These are phyloP conservation scores for Aspergillus ibericus DNA, from an alignment of 2,329 filamentous ascomycete species.

Conservation along the genomic window DNA sequence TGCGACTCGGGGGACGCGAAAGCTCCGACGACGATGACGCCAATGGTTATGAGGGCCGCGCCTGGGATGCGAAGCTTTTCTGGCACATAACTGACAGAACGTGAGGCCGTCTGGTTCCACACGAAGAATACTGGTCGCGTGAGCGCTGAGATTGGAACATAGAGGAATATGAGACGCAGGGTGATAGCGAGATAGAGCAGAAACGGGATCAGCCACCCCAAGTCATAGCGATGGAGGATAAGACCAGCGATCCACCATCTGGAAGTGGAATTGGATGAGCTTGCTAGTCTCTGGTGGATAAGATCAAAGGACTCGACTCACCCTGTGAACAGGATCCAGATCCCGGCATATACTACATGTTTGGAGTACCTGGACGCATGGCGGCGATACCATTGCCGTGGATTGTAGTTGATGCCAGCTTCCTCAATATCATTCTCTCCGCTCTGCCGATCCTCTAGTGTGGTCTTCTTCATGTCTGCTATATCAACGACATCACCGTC, in stretches of 20 bases:
- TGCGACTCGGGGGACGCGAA: slow-evolving; percentile 69
- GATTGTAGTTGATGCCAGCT: slow-evolving; percentile 35
- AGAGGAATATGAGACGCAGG: slow-evolving; percentile 71
- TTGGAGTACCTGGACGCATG: slow-evolving; percentile 19
- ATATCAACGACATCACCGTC: neutral
- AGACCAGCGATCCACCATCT: slow-evolving; percentile 77
- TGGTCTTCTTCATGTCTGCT: neutral
- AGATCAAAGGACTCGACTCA: slow-evolving; percentile 33
- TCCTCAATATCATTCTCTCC: slow-evolving; percentile 37
- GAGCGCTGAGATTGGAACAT: slow-evolving; percentile 67
- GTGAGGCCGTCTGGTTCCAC: slow-evolving; percentile 66
- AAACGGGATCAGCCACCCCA: slow-evolving; percentile 83
- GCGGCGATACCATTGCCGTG: slow-evolving; percentile 29
- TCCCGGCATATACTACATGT: slow-evolving; percentile 47
- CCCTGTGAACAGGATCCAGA: slow-evolving; percentile 56
- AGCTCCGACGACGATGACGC: slow-evolving; percentile 73
- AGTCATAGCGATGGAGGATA: slow-evolving; percentile 68
- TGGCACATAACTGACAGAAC: slow-evolving; percentile 63
- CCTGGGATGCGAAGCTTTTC: slow-evolving; percentile 63
- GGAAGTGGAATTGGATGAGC: slow-evolving; percentile 16
- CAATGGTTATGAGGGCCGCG: slow-evolving; percentile 64
- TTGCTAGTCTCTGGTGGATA: neutral
- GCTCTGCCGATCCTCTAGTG: slow-evolving; percentile 2
- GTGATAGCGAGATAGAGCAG: slow-evolving; percentile 74
- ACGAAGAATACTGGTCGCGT: slow-evolving; percentile 65